Base-by-base conservation (phyloP, 169 alveolate species). In the Eimeria maxima region DNA sequence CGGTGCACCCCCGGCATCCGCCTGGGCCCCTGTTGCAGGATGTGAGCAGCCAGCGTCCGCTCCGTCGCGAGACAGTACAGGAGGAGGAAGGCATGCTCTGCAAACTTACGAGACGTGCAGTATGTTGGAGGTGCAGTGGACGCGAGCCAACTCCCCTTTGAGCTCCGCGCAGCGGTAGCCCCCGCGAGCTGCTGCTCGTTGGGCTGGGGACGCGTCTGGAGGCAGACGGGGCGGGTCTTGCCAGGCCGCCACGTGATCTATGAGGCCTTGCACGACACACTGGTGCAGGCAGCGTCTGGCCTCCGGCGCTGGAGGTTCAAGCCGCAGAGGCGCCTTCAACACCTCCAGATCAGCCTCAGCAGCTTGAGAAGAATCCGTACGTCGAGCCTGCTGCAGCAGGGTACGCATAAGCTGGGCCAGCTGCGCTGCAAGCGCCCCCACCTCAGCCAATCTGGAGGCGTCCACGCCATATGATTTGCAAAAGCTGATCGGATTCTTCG, bases 91-190 rank as follows among this genome's bases (percentile, higher is more conserved):
- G 4, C 16, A 44, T 20, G n/a, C 71, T 20, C 11, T 4, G 33
- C 20, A 27, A 57, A 13, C 95, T 71, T 29, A 90, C 95, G 63
- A 29, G 76, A 47, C 88, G 33, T 50, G 84, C 87, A 74, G 60
- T 38, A 90, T 57, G 95, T 69, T 90, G 53, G 95, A 90, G 29
- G 95, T 13, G n/a, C 78, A 80, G 45, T 90, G 95, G 4, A 90
- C 47, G 60, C 76, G 69, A 27, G 95, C 95, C 57, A 90, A 71
- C 33, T 67, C 87, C 73, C 88, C 84, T 88, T 90, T 90, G 44
- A 90, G 88, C 69, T 90, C 95, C n/a, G 89, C 95, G 44, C 88
- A 47, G 47, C 88, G 87, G 88, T 90, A 90, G 42, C 95, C 95
- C 55, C 95, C 95, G 18, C 94, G 94, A 38, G 81, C 60, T 65